A percentile compares a stretch with the other conserved stretches of the same genome.
phyloP scores from a whole-genome alignment of 371 early-diverging fungal species.

The Apophysomyces variabilis region DNA sequence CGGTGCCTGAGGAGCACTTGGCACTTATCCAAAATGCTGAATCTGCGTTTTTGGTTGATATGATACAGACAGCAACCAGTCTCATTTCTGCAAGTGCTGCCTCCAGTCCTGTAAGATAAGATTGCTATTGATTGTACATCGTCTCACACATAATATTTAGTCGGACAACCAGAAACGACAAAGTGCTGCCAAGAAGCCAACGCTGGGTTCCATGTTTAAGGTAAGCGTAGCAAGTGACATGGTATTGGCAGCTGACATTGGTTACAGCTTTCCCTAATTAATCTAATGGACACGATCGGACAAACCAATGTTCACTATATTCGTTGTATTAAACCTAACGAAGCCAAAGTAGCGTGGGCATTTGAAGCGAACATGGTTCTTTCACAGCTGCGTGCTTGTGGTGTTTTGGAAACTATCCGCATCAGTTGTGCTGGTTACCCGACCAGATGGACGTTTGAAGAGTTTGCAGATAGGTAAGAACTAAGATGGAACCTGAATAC shows the following conservation, averaged over 20 bases:
- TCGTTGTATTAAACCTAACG: conserved; percentile 98
- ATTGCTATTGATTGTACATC: neutral
- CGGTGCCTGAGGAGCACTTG: conserved; percentile 92
- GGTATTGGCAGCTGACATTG: neutral
- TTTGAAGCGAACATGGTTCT: conserved; percentile 95
- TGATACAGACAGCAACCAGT: conserved; percentile 54
- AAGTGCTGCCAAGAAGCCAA: conserved; percentile 75
- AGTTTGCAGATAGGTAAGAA: conserved; percentile 78
- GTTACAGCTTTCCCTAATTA: conserved; percentile 72
- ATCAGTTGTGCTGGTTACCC: conserved; percentile 99
- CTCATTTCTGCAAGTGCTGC: conserved; percentile 26
- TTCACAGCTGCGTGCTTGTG: conserved; percentile 97
- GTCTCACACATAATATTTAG: conserved; percentile 13
- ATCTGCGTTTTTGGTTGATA: conserved; percentile 78
- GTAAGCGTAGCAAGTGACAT: conserved; percentile 12
- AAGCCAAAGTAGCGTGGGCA: conserved; percentile 85
- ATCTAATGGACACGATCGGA: conserved; percentile 93
- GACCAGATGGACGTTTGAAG: conserved; percentile 86
- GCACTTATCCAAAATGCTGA: conserved; percentile 69
- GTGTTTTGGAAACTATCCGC: conserved; percentile 99
- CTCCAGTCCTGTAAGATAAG: conserved; percentile 42
- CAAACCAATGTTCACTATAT: conserved; percentile 96
- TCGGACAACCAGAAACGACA: conserved; percentile 42
- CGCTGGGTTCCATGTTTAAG: conserved; percentile 88
- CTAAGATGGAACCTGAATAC: neutral